phyloP scores from a whole-genome alignment of 202 grass and related monocot species.

The Thinopyrum obtusiflorum region DNA sequence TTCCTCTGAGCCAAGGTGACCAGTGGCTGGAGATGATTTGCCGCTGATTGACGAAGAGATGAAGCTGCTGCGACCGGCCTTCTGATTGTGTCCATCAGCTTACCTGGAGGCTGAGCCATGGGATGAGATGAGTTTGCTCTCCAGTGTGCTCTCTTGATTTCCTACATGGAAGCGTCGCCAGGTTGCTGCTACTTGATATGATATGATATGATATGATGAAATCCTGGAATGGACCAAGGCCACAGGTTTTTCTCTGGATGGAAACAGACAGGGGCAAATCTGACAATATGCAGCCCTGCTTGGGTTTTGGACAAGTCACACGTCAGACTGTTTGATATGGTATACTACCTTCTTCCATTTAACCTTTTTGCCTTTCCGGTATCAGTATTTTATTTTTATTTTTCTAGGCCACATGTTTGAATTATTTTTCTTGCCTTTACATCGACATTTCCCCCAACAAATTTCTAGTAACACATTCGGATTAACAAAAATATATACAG shows the following conservation, averaged over 20 bases:
- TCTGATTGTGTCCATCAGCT: slow-evolving; percentile 27
- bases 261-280: background rate
- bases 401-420: background rate
- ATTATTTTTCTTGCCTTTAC: background rate
- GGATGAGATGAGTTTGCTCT: background rate
- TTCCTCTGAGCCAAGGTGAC: slow-evolving; percentile 40
- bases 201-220: slow-evolving; percentile 11
- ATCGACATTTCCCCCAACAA: background rate
- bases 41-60: slow-evolving; percentile 33
- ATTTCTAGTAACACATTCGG: background rate
- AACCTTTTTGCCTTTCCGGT: background rate
- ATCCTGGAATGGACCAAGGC: slow-evolving; percentile 7
- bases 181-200: background rate
- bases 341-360: background rate
- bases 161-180: background rate
- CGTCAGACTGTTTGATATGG: background rate
- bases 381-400: background rate
- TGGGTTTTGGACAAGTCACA: background rate
- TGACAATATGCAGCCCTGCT: background rate
- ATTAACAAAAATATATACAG: background rate
- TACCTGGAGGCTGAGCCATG: slow-evolving; percentile 27
- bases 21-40: slow-evolving; percentile 25
- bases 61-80: slow-evolving; percentile 32
- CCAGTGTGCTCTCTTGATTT: background rate
- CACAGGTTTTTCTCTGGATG: slow-evolving; percentile 38